phyloP scores from a whole-genome alignment of 225 moss, liverwort and hornwort species.

The Physcomitrium patens region DNA sequence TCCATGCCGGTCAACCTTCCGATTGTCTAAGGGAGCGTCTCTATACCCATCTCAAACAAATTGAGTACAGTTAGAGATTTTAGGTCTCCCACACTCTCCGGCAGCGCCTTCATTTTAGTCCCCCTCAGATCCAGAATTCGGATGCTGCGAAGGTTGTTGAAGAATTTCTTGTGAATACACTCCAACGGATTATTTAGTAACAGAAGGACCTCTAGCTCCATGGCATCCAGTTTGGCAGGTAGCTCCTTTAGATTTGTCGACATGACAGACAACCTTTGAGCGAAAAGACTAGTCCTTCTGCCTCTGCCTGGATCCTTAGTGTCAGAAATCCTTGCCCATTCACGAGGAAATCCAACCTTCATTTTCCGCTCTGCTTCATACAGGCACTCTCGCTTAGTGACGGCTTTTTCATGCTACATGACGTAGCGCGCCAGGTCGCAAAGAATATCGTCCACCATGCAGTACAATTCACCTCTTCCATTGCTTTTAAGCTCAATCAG shows the following conservation, averaged over 20 bases:
- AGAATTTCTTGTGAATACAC: not conserved
- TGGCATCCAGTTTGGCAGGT: slow-evolving; percentile 18
- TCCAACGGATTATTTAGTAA: slow-evolving; percentile 17
- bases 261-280: slow-evolving; percentile 30
- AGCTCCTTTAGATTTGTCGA: slow-evolving; percentile 23
- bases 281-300: slow-evolving; percentile 12
- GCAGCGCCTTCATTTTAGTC: not conserved
- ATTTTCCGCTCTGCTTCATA: slow-evolving; percentile 42
- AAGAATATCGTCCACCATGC: slow-evolving; percentile 52
- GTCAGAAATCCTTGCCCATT: slow-evolving; percentile 25
- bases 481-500: slow-evolving; percentile 44
- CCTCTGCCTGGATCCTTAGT: not conserved
- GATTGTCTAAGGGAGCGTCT: slow-evolving; percentile 9
- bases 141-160: slow-evolving; percentile 12
- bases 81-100: slow-evolving; percentile 13
- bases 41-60: not conserved
- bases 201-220: slow-evolving; percentile 7
- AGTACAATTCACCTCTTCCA: slow-evolving; percentile 20
- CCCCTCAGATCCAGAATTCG: slow-evolving; percentile 8
- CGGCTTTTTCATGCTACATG: slow-evolving; percentile 24
- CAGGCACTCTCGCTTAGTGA: slow-evolving; percentile 31
- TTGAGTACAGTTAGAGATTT: slow-evolving; percentile 15
- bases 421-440: slow-evolving; percentile 44
- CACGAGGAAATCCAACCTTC: no score
- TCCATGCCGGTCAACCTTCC: slow-evolving; percentile 1